Conservation (phyloP, 441 rosid genomes). For the Syzygium malaccense region DNA sequence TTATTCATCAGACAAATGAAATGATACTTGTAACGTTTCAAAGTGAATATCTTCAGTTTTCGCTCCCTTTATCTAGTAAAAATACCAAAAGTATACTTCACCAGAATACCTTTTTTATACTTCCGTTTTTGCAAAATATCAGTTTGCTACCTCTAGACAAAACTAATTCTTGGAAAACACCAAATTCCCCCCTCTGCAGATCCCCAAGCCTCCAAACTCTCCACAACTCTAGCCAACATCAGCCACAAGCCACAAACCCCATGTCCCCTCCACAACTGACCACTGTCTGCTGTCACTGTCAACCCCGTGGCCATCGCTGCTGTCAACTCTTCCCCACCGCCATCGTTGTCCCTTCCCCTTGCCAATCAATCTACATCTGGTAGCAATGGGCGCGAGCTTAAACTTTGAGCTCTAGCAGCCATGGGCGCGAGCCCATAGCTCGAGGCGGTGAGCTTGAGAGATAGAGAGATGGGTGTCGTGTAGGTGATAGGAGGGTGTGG, state of each 20-base stretch:
- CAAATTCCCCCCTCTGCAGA: not conserved
- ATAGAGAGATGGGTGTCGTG: not conserved
- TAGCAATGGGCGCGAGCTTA: not conserved
- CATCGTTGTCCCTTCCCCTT: not conserved
- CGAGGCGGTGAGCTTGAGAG: not conserved
- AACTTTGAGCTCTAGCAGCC: not conserved
- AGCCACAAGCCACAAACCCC: not conserved
- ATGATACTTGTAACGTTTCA: not conserved
- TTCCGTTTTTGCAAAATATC: not conserved
- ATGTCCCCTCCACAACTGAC: not conserved
- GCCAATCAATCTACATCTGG: not conserved
- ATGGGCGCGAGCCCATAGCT: not conserved
- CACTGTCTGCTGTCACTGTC: not conserved
- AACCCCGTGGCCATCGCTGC: not conserved
- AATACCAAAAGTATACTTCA: not conserved
- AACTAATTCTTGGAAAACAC: not conserved
- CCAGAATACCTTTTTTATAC: not conserved
- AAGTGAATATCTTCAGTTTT: not conserved
- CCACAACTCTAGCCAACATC: not conserved
- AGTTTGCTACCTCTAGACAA: not conserved
- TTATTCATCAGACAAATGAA: not conserved
- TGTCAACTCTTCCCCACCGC: not conserved
- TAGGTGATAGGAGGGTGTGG: not conserved
- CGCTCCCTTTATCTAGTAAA: not conserved
- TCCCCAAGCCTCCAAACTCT: not conserved